Conservation (phyloP, 2,329 filamentous ascomycete genomes). For the Hymenoscyphus linearis region DNA sequence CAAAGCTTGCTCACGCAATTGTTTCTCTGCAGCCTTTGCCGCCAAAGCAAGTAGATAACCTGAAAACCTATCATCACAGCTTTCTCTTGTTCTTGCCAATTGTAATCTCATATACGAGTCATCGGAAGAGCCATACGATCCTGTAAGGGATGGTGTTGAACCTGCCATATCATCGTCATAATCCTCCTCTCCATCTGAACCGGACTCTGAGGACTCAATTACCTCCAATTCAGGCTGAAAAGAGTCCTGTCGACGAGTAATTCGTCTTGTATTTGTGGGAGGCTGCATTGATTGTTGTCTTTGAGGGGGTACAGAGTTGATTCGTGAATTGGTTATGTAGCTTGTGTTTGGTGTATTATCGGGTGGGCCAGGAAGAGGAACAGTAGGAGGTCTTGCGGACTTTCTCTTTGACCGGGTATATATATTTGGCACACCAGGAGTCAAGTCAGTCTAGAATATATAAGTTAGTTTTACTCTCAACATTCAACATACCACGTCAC, state of each 20-base stretch:
- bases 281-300: slow-evolving; percentile 38
- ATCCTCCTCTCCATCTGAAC: slow-evolving; percentile 35
- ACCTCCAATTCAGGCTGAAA: slow-evolving; percentile 38
- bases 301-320: slow-evolving; percentile 35
- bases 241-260: slow-evolving; percentile 34
- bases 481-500: slow-evolving; percentile 37
- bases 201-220: slow-evolving; percentile 34
- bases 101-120: slow-evolving; percentile 31
- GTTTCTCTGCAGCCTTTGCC: slow-evolving; percentile 72
- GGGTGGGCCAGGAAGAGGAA: slow-evolving; percentile 41
- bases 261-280: slow-evolving; percentile 37
- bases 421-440: slow-evolving; percentile 30
- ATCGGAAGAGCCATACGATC: slow-evolving; percentile 30
- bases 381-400: slow-evolving; percentile 15
- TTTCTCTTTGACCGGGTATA: slow-evolving; percentile 27
- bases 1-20: slow-evolving; percentile 71
- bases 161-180: slow-evolving; percentile 27
- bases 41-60: slow-evolving; percentile 75
- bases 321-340: slow-evolving; percentile 28
- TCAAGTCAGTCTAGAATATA: slow-evolving; percentile 27
- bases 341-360: slow-evolving; percentile 38
- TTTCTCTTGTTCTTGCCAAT: slow-evolving; percentile 54
- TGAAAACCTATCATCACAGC: slow-evolving; percentile 69
- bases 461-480: slow-evolving; percentile 9
- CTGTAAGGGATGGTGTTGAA: slow-evolving; percentile 29